Evolutionary conservation across 2,329 filamentous ascomycete genomes (phyloP).

Genomic region (Calonectria ilicicola): DNA sequence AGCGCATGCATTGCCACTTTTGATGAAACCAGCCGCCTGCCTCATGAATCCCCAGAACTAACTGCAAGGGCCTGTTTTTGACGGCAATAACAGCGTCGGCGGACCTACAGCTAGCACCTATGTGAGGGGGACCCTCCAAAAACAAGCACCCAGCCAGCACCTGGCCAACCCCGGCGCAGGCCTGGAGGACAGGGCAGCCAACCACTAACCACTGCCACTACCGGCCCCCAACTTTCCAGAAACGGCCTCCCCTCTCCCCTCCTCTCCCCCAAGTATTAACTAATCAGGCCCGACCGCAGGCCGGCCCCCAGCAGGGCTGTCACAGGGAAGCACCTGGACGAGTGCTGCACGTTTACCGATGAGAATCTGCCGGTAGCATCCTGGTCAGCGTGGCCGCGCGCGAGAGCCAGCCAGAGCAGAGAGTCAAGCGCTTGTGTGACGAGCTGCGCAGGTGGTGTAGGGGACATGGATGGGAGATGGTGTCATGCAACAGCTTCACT

Average conservation of each 20-base stretch:
- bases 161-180: not conserved
- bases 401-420: constrained; percentile 18
- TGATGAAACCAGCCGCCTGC: constrained; percentile 4
- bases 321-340: not conserved
- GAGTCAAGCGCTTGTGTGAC: constrained; percentile 24
- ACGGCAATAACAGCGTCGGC: not conserved
- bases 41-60: not conserved
- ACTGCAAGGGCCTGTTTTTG: not conserved
- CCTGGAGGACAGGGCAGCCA: not conserved
- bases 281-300: not conserved
- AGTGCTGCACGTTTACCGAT: constrained; percentile 1
- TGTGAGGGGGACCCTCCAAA: not conserved
- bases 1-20: constrained; percentile 2
- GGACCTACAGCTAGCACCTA: not conserved
- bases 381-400: constrained; percentile 6
- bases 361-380: constrained; percentile 2
- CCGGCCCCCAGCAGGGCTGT: not conserved
- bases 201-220: no score
- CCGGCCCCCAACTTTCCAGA: not conserved
- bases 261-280: not conserved
- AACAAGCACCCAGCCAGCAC: not conserved
- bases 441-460: constrained; percentile 16
- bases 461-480: constrained; percentile 19
- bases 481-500: constrained; percentile 20
- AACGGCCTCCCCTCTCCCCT: not conserved